Percentiles rank a stretch among this genome's conserved stretches.
Conservation (phyloP, 1,139 yeast species). For the Blastobotrys serpentis region DNA sequence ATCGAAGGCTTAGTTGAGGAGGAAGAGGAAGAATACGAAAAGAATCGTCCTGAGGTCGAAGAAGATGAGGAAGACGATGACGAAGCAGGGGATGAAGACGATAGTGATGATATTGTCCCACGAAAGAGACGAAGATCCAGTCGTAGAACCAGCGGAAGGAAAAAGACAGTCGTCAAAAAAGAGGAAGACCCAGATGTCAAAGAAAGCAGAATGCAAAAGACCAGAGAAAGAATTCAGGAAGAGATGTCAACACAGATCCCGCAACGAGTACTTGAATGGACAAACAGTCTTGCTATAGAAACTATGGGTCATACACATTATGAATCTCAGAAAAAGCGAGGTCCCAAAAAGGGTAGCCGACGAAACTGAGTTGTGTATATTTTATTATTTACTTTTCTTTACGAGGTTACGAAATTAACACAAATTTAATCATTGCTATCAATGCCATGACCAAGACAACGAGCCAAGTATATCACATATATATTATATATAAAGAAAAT, state of each 20-base stretch:
- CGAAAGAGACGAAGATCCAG: constrained; percentile 29
- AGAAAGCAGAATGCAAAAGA: constrained; percentile 10
- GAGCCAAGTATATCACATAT: no score
- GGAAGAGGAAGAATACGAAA: constrained; percentile 17
- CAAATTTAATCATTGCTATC: no score
- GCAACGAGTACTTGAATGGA: constrained; percentile 31
- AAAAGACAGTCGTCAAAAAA: constrained; percentile 9
- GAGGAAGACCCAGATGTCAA: constrained; percentile 13
- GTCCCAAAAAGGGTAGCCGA: constrained; percentile 18
- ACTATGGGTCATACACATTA: constrained; percentile 32
- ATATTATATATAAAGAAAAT: background rate
- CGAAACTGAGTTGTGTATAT: background rate
- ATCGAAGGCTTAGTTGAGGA: constrained; percentile 29
- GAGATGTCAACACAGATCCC: constrained; percentile 22
- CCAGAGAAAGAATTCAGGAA: constrained; percentile 32
- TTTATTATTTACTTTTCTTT: background rate
- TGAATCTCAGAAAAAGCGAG: constrained; percentile 22
- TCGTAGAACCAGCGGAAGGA: constrained; percentile 11
- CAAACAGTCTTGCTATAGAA: constrained; percentile 31
- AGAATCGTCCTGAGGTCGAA: constrained; percentile 14
- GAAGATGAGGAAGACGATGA: constrained; percentile 15
- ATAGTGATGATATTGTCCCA: constrained; percentile 35
- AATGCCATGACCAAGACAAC: no score
- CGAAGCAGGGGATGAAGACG: constrained; percentile 24
- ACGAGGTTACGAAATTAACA: background rate